Conservation (phyloP, 2,329 filamentous ascomycete species). For the Penicillium hesseltinei region DNA sequence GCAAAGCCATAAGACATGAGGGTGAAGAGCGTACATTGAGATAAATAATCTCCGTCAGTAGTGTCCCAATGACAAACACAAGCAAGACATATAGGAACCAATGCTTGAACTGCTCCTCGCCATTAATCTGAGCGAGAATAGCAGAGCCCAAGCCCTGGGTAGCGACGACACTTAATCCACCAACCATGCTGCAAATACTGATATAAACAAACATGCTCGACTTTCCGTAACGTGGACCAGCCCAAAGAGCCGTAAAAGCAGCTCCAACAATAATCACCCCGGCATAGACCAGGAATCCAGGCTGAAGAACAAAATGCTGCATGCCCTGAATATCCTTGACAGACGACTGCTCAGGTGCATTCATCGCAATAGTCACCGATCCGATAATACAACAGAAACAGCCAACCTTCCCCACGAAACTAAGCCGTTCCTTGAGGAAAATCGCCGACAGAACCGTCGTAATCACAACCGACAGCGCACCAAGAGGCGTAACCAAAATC, state of each 20-base stretch:
- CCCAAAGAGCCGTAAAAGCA: conserved; percentile 71
- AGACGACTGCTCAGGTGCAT: conserved; percentile 81
- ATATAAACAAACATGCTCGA: conserved; percentile 98
- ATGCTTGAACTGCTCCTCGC: conserved; percentile 86
- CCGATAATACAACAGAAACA: conserved; percentile 95
- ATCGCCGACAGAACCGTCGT: conserved; percentile 88
- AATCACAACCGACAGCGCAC: conserved; percentile 87
- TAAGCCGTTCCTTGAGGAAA: conserved; percentile 91
- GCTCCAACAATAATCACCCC: conserved; percentile 78
- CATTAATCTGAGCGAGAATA: conserved; percentile 80
- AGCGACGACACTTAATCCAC: conserved; percentile 88
- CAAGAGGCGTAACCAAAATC: conserved; percentile 88
- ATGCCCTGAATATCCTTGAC: conserved; percentile 88
- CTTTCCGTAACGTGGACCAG: conserved; percentile 84
- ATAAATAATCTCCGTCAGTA: conserved; percentile 91
- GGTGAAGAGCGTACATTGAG: conserved; percentile 72
- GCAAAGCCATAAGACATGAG: not conserved
- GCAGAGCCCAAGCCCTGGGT: conserved; percentile 91
- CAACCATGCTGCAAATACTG: conserved; percentile 91
- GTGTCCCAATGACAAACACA: conserved; percentile 83
- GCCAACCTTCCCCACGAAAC: conserved; percentile 91
- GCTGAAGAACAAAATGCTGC: conserved; percentile 79
- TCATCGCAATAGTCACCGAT: conserved; percentile 89
- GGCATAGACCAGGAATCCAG: conserved; percentile 81
- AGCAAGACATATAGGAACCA: conserved; percentile 95